These are phyloP conservation scores for Aspergillus ochraceus DNA, from an alignment of 2,329 filamentous ascomycete genomes.

Conservation along the genomic window DNA sequence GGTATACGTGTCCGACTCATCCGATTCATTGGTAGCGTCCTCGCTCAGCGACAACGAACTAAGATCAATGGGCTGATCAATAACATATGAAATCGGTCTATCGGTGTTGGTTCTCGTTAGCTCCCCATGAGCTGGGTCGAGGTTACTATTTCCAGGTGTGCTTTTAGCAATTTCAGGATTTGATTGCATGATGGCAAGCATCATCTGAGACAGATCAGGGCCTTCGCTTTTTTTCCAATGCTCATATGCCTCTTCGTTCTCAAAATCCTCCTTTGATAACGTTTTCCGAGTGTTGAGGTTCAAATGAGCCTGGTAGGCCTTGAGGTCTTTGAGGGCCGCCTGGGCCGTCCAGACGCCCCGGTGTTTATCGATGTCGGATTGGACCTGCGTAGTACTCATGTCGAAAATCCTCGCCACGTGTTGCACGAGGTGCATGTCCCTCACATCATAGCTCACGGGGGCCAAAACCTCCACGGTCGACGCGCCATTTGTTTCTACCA, in stretches of 20 bases:
- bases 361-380: constrained; percentile 82
- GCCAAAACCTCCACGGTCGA: constrained; percentile 76
- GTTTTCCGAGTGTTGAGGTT: constrained; percentile 77
- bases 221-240: constrained; percentile 89
- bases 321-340: constrained; percentile 85
- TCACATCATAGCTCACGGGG: constrained; percentile 86
- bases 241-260: constrained; percentile 82
- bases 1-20: constrained; percentile 66
- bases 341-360: constrained; percentile 85
- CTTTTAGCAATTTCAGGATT: constrained; percentile 83
- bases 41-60: constrained; percentile 63
- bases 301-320: constrained; percentile 86
- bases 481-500: constrained; percentile 64
- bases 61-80: constrained; percentile 64
- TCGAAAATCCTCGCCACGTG: constrained; percentile 85
- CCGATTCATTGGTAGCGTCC: constrained; percentile 39
- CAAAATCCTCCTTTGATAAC: constrained; percentile 81
- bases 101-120: constrained; percentile 49
- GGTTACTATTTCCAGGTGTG: constrained; percentile 55
- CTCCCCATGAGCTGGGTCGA: constrained; percentile 47
- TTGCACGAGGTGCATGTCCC: constrained; percentile 93
- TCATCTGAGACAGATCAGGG: constrained; percentile 86
- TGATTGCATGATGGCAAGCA: constrained; percentile 83
- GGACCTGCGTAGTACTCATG: constrained; percentile 73
- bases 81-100: constrained; percentile 53